Percentiles rank a stretch among this genome's conserved stretches.
phyloP scores from a whole-genome alignment of 805 yeast species.

The Limtongia smithiae region DNA sequence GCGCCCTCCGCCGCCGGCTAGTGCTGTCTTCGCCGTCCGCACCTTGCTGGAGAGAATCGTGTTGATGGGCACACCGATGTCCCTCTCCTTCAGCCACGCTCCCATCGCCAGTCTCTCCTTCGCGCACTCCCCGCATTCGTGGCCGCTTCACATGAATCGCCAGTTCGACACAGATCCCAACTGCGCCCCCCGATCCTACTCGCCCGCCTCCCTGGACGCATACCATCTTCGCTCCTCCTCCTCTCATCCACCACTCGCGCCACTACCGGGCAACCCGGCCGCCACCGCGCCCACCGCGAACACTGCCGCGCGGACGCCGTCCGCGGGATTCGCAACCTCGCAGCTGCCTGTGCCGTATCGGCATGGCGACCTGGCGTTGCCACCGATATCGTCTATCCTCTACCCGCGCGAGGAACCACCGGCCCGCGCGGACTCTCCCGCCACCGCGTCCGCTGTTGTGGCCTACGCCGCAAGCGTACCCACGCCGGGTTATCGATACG shows the following conservation, averaged over 20 bases:
- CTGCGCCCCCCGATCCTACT: constrained; percentile 7
- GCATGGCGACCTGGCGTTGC: neutral
- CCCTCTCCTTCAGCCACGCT: neutral
- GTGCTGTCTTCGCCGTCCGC: neutral
- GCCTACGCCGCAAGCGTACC: neutral
- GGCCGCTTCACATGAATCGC: neutral
- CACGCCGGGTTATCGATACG: too few species aligned
- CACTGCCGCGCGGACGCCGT: neutral
- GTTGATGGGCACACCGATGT: constrained; percentile 1
- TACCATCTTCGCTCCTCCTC: constrained; percentile 9
- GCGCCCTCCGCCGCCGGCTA: neutral
- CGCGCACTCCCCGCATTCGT: neutral
- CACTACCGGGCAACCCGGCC: neutral
- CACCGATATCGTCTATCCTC: constrained; percentile 4
- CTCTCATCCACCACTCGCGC: neutral
- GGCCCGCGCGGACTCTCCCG: neutral
- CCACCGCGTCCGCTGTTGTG: neutral
- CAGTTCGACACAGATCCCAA: neutral
- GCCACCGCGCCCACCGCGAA: neutral
- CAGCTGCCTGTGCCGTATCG: neutral
- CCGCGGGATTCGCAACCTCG: neutral
- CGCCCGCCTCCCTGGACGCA: constrained; percentile 11
- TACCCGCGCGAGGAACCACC: neutral
- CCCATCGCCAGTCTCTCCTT: neutral
- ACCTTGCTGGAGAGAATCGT: too few species aligned